phyloP scores from a whole-genome alignment of 257 asterid species.

The Ocimum tenuiflorum region DNA sequence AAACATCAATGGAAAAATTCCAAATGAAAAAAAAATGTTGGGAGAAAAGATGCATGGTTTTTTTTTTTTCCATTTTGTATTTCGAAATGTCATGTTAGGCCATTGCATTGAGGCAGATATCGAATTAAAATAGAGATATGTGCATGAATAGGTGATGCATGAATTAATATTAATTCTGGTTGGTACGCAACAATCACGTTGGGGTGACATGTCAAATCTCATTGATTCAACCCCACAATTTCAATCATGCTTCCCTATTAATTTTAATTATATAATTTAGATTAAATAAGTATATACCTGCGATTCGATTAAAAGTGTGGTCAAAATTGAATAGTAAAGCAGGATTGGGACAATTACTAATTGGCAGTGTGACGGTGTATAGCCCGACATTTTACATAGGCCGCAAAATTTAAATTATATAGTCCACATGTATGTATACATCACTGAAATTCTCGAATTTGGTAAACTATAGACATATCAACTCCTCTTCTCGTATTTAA shows the following conservation, averaged over 20 bases:
- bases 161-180: slow-evolving; percentile 3
- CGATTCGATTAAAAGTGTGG: neutral
- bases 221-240: slow-evolving; percentile 28
- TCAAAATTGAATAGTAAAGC: slow-evolving; percentile 7
- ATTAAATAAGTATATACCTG: no score
- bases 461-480: slow-evolving; percentile 1
- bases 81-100: neutral
- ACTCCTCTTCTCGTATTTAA: no score
- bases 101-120: neutral
- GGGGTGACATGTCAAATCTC: slow-evolving; percentile 21
- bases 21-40: no score
- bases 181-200: slow-evolving; percentile 18
- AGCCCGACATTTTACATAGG: slow-evolving; percentile 13
- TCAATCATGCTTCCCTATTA: slow-evolving; percentile 16
- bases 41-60: neutral
- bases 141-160: slow-evolving; percentile 12
- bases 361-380: neutral
- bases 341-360: neutral
- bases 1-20: no score
- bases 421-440: neutral
- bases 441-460: slow-evolving; percentile 14
- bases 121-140: neutral
- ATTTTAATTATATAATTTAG: neutral
- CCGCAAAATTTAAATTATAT: neutral
- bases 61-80: neutral